Base-by-base conservation (phyloP, 2,329 filamentous ascomycete species). In the Reticulascus tulasneorum region DNA sequence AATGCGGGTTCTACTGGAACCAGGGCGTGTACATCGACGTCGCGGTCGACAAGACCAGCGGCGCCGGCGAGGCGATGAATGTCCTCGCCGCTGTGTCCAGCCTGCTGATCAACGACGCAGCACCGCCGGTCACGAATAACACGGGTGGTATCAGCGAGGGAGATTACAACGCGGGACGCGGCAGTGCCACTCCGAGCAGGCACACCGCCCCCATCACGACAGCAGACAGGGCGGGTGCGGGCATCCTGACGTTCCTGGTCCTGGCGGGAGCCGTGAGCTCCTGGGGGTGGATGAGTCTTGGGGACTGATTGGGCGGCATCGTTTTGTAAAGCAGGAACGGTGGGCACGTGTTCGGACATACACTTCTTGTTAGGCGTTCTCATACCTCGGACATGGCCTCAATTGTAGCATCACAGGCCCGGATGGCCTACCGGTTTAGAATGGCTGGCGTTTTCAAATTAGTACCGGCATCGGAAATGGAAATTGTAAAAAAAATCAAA, bases 201-300 rank as follows among this genome's bases (percentile, higher is more conserved):
- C 35, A 38, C 9, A 29, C 27, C n/a, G 15, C 23, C 6, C 34
- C 35, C 12, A 54, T 65, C 12, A 77, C 75, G 4, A 68, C 67
- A 1, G 78, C 69, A 7, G 85, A 90, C 51, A 75, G 67, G 45
- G 82, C 76, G 5, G 86, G 84, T 9, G 85, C 84, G 20, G 75
- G 75, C 8, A 73, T 88, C 44, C 46, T 69, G 34, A 90, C 84
- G 2, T 57, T 76, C 2, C 34, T 80, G 5, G 56, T 82, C 5
- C 53, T 86, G 2, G 49, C 70, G 8, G 62, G 67, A 8, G 62
- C 84, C 23, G 42, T 82, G 21, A 68, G 67, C 1, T 77, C 77
- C 12, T 51, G 69, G 12, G 35, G 59, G 5, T 75, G 69, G 58
- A 59, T 77, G 45, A 30, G 28, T n/a, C n/a, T n/a, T n/a, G n/a